Base-by-base conservation (phyloP, 2,329 filamentous ascomycete genomes). In the Capronia epimyces region DNA sequence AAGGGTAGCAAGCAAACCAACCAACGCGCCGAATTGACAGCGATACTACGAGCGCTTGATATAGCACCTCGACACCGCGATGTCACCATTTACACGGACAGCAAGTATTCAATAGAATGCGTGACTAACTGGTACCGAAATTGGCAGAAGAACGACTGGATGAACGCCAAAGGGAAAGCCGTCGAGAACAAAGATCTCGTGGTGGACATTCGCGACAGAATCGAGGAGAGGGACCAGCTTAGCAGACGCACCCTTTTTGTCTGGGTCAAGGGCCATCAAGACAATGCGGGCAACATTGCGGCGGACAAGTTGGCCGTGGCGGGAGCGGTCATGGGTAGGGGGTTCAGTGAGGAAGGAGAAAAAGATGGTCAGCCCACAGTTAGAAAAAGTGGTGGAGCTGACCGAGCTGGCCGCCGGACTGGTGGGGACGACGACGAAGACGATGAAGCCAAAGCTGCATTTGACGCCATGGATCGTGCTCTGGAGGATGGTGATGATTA, bases 1-100 rank as follows among this genome's bases (percentile, higher is more conserved):
- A 70, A 76, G 45, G 89, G 89, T 44, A 74, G 77, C 13, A 75
- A 77, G 8, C 93, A 97, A 69, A 97, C 93, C 1, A 98, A 98
- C 66, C 89, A 97, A 67, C 86, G 93, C 2, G 93, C 91, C n/a
- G 93, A 98, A 71, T 75, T 98, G 52, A 90, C 87, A 20, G 93
- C 89, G 6, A 85, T 97, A 56, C 75, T 87, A 24, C 85, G 90
- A 50, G 90, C 90, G 0, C 75, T 97, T 18, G 82, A 96, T 63
- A 79, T 84, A 40, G 82, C 84, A 1, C 83, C 87, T 0, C 70
- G 79, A 13, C 75, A 83, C 51, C 78, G 86, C 50, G 75, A 82
- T 53, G 78, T 94, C 10, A 78, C 83, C 50, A 94, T 98, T 59
- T 79, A 84, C 65, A 89, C 84, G n/a, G 93, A 98, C 70, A 93